Evolutionary conservation across 108 stramenopile genomes (phyloP), one percentile per base, ranked within the genome.

Genomic region (Aurantiochytrium sp.): DNA sequence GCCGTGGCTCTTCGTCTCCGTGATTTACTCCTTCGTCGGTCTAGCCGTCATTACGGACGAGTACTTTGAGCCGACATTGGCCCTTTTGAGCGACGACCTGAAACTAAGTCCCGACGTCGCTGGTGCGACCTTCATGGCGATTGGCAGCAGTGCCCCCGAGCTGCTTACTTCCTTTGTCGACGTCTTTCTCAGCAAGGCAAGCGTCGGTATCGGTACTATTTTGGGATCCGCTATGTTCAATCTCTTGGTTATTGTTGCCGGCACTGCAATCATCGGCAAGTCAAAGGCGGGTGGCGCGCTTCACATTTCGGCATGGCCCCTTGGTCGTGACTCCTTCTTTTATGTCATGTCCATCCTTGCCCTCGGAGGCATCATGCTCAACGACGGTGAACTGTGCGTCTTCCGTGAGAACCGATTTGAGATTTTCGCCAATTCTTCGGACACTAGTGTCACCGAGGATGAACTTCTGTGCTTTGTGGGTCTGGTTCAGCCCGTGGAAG

Each of bases 171-270:
- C 92, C 25, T 60, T 93, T 23, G 87, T 97, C 18, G 92, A 95
- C 43, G 91, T 96, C 49, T 97, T 97, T 91, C 89, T 97, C 58
- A 94, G 94, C 6, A 95, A 96, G 90, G 96, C 96, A 14, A 72
- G 94, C 14, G 88, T 97, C 59, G 96, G 96, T 21, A 89, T 96
- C 59, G 96, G 96, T 10, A 96, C 96, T 23, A 94, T 95, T 21
- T 72, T 90, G 28, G 90, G 88, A 28, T 90, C 90, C 58, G 95
- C 96, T 73, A 95, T 97, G 72, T 96, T 96, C 90, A 97, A 97
- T 83, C 96, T 96, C 58, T 90, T 97, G 21, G 91, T 96, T n/a
- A 96, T 96, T 89, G 93, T 95, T 76, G 95, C 96, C 0, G 95
- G 95, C 59, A 92, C 95, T 14, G 95, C 96, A 53, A 23, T 87